Evolutionary conservation across 1,139 yeast genomes (phyloP), one percentile per base, ranked within the genome.

Genomic region (Magnusiomyces sp.): DNA sequence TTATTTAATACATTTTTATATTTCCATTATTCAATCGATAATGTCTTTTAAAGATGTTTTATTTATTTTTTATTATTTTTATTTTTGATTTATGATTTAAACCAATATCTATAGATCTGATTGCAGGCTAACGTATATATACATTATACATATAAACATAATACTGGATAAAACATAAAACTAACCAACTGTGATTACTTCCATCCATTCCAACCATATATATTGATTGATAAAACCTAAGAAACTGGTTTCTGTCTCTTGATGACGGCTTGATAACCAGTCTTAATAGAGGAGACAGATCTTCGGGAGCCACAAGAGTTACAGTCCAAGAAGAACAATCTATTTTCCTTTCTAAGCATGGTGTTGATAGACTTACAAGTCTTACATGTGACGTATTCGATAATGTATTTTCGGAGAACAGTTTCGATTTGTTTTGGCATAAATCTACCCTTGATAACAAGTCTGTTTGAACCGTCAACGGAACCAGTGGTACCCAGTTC

Each of bases 401-500:
- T 75, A 67, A 92, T 92, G 71, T 94, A 92, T 71, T 97, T 82
- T 76, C 97, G 85, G 71, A 92, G 78, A 57, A 92, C 95, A 56
- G 90, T 85, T 72, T 92, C 98, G 79, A 92, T 83, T 71, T 90
- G 97, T 73, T 92, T 92, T 61, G 95, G 96, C 72, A 85, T 95
- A 77, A 89, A 92, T 71, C 95, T 86, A 74, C 99, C 99, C 77
- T 89, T 92, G 69, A 92, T 89, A 56, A 92, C 90, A 66, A 92
- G 79, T 71, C 98, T 83, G 75, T 89, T 87, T 69, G 89, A 90
- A 67, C 97, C 98, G 72, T 92, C 99, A 55, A 92, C 92, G 53
- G 97, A 90, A 66, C 99, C 99, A 2, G 97, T 88, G 23, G 99
- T 92, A 81, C 98, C 99, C 79, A 92, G 77, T 75, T 92, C 99